These are phyloP conservation scores for Yarrowia keelungensis DNA, from an alignment of 805 yeast species.

Conservation along the genomic window DNA sequence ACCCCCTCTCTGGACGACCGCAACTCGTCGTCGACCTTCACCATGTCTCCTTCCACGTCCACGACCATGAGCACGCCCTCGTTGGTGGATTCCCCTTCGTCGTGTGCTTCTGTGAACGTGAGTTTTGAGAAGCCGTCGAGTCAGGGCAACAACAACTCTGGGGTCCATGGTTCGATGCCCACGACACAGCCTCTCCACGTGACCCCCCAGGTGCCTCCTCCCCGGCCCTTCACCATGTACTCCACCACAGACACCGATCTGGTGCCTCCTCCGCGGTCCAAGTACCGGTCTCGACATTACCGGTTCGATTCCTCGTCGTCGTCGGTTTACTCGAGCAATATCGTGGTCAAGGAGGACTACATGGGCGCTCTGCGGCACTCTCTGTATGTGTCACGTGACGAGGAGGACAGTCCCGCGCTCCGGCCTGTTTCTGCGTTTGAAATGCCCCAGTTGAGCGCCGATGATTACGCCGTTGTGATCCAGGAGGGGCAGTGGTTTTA, in stretches of 20 bases:
- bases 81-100: slow-evolving; percentile 8
- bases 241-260: slow-evolving; percentile 15
- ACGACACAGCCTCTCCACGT: not conserved
- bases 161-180: too few relatives aligned
- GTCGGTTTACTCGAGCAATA: slow-evolving; percentile 1
- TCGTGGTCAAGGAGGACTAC: slow-evolving; percentile 17
- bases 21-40: slow-evolving; percentile 25
- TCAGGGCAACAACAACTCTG: not conserved
- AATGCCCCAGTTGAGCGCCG: not conserved
- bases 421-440: slow-evolving; percentile 16
- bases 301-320: slow-evolving; percentile 22
- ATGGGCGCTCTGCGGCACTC: slow-evolving; percentile 3
- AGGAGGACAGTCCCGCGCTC: not conserved
- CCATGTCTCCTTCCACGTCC: slow-evolving; percentile 16
- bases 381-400: not conserved
- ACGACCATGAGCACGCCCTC: slow-evolving; percentile 34
- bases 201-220: not conserved
- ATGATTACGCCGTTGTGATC: slow-evolving; percentile 2
- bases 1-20: slow-evolving; percentile 21
- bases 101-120: slow-evolving; percentile 7
- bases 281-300: slow-evolving; percentile 28
- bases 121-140: not conserved
- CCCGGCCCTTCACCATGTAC: slow-evolving; percentile 17
- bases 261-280: slow-evolving; percentile 39
- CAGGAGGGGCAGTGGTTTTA: slow-evolving; percentile 32